These are phyloP conservation scores for Venustampulla echinocandica DNA, from an alignment of 495 filamentous ascomycete genomes.

Conservation along the genomic window DNA sequence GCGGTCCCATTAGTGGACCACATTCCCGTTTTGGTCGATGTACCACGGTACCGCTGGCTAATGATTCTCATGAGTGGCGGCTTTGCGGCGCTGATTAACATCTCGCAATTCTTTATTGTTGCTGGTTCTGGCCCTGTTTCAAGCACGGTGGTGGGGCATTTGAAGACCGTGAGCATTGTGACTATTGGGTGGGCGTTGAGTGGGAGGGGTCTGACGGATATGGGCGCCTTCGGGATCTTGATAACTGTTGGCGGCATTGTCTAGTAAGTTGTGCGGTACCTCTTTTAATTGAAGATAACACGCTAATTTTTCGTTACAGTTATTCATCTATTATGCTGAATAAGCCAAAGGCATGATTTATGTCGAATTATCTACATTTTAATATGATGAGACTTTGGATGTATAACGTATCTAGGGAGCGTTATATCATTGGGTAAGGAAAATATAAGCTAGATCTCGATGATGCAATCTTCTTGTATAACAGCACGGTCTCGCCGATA, in stretches of 20 bases:
- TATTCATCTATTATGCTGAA: slow-evolving; percentile 20
- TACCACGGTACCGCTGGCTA: slow-evolving; percentile 28
- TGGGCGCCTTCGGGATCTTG: slow-evolving; percentile 24
- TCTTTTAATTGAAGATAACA: background rate
- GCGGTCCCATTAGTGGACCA: slow-evolving; percentile 39
- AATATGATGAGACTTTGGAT: too few relatives aligned
- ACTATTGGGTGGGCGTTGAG: slow-evolving; percentile 30
- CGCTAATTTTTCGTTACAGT: slow-evolving; percentile 1
- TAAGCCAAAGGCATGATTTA: background rate
- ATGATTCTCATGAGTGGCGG: slow-evolving; percentile 33
- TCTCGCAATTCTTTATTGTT: slow-evolving; percentile 48
- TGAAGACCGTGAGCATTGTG: slow-evolving; percentile 37
- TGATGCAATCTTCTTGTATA: too few relatives aligned
- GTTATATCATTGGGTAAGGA: too few relatives aligned
- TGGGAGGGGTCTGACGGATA: slow-evolving; percentile 21
- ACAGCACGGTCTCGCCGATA: too few relatives aligned
- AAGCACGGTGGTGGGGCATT: slow-evolving; percentile 45
- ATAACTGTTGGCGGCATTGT: slow-evolving; percentile 18
- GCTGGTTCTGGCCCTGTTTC: slow-evolving; percentile 40
- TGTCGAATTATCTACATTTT: too few relatives aligned
- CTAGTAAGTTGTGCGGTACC: slow-evolving; percentile 6
- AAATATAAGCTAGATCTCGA: too few relatives aligned
- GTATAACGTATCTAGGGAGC: too few relatives aligned
- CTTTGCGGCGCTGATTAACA: slow-evolving; percentile 43
- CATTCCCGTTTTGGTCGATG: slow-evolving; percentile 31